Evolutionary conservation across 1,139 yeast species (phyloP).

Genomic region (Komagataea norvegica): DNA sequence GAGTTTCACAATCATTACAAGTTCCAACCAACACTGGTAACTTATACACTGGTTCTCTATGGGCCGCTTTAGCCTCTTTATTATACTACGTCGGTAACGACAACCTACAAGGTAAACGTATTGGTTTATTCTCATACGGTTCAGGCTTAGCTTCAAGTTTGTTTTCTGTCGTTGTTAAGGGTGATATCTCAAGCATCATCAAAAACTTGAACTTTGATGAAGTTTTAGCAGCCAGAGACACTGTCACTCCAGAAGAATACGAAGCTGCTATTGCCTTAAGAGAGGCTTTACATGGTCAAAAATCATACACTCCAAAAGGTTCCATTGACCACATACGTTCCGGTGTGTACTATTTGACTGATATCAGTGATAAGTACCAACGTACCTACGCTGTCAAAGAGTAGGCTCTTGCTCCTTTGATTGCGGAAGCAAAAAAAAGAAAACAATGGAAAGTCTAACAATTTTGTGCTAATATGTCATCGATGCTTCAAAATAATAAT

Average conservation of each 20-base stretch:
- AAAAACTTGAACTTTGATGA: constrained; percentile 62
- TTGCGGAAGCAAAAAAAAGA: too few relatives aligned
- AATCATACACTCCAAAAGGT: constrained; percentile 75
- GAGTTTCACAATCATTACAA: constrained; percentile 75
- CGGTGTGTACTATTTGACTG: constrained; percentile 82
- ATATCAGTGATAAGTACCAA: constrained; percentile 85
- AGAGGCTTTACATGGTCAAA: constrained; percentile 74
- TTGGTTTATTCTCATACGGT: constrained; percentile 94
- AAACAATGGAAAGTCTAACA: too few relatives aligned
- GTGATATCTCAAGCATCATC: constrained; percentile 71
- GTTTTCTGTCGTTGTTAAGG: constrained; percentile 73
- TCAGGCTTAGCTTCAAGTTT: constrained; percentile 95
- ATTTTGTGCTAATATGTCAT: too few relatives aligned
- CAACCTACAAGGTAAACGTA: constrained; percentile 72
- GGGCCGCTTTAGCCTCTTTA: constrained; percentile 81
- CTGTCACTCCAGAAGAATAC: constrained; percentile 73
- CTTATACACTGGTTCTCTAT: constrained; percentile 95
- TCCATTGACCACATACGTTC: constrained; percentile 60
- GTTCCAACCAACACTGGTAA: constrained; percentile 98
- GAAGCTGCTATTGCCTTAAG: constrained; percentile 78
- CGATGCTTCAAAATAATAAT: too few relatives aligned
- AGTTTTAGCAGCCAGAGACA: constrained; percentile 63
- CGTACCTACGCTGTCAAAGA: constrained; percentile 69
- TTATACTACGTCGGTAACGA: constrained; percentile 73
- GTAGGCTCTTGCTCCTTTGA: too few relatives aligned